Conservation (phyloP, 2,329 filamentous ascomycete species). For the Talaromyces sp. region DNA sequence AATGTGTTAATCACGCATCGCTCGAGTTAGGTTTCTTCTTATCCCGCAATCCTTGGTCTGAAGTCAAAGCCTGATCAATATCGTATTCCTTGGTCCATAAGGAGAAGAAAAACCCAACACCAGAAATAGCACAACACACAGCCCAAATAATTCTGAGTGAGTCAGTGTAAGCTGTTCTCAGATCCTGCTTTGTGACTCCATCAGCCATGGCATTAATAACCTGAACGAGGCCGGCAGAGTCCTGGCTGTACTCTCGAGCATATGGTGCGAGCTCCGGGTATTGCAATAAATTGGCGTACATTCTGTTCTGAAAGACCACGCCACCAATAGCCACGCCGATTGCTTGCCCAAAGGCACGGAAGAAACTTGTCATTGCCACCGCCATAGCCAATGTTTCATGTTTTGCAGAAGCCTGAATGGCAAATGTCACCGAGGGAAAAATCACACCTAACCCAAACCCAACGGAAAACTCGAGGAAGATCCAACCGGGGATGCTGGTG, state of each 20-base stretch:
- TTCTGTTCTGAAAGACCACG: conserved; percentile 62
- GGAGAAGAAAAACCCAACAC: conserved; percentile 48
- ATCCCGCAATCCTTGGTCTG: conserved; percentile 21
- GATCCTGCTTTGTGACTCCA: conserved; percentile 35
- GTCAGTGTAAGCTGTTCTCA: conserved; percentile 52
- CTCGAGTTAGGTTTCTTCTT: conserved; percentile 5
- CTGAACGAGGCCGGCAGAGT: conserved; percentile 56
- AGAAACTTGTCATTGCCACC: conserved; percentile 62
- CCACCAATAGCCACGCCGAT: conserved; percentile 63
- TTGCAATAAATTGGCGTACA: conserved; percentile 18
- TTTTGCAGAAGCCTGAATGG: conserved; percentile 57
- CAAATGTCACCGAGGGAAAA: conserved; percentile 59
- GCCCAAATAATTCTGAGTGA: conserved; percentile 53
- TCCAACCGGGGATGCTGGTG: conserved; percentile 40
- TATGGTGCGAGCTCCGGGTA: conserved; percentile 46
- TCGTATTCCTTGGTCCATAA: conserved; percentile 49
- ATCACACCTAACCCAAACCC: conserved; percentile 61
- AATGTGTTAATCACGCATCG: not conserved
- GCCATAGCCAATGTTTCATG: conserved; percentile 56
- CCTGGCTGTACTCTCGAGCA: conserved; percentile 49
- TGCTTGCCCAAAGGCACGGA: conserved; percentile 59
- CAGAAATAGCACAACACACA: conserved; percentile 51
- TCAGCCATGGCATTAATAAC: conserved; percentile 53
- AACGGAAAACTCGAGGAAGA: conserved; percentile 56
- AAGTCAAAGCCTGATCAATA: conserved; percentile 37